These are phyloP conservation scores for Penstemon davidsonii DNA, from an alignment of 257 asterid species.

Conservation along the genomic window DNA sequence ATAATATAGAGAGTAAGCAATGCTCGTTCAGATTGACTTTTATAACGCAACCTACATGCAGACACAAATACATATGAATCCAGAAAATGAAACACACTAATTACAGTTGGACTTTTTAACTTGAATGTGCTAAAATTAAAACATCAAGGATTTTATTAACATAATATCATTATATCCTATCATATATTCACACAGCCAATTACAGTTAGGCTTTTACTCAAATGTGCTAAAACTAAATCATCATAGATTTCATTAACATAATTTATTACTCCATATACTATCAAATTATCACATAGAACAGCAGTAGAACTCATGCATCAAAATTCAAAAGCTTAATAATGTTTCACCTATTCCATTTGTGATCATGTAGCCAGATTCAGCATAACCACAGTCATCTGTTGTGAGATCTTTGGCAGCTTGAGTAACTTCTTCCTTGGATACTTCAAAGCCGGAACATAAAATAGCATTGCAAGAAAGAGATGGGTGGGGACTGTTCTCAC, in stretches of 20 bases:
- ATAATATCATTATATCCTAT: neutral
- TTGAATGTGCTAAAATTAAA: slow-evolving; percentile 15
- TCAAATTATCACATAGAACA: neutral
- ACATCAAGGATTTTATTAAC: neutral
- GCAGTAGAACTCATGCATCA: slow-evolving; percentile 20
- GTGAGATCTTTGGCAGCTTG: slow-evolving; percentile 67
- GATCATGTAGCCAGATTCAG: slow-evolving; percentile 72
- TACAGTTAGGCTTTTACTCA: neutral
- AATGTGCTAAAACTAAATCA: slow-evolving; percentile 1
- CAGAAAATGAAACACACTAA: slow-evolving; percentile 1
- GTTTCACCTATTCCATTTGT: slow-evolving; percentile 64
- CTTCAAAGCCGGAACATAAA: slow-evolving; percentile 77
- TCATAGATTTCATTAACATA: neutral
- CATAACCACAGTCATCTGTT: slow-evolving; percentile 78
- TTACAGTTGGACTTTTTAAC: neutral
- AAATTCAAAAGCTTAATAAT: slow-evolving; percentile 22
- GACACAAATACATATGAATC: slow-evolving; percentile 9
- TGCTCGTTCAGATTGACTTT: slow-evolving; percentile 17
- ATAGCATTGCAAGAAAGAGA: slow-evolving; percentile 98
- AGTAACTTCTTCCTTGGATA: slow-evolving; percentile 91
- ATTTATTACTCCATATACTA: neutral
- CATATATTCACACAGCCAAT: no score
- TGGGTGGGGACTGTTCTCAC: slow-evolving; percentile 77
- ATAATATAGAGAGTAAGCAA: neutral
- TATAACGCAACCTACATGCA: slow-evolving; percentile 8